These are phyloP conservation scores for Lentinula raphanica DNA, from an alignment of 768 basidiomycete species.

Conservation along the genomic window DNA sequence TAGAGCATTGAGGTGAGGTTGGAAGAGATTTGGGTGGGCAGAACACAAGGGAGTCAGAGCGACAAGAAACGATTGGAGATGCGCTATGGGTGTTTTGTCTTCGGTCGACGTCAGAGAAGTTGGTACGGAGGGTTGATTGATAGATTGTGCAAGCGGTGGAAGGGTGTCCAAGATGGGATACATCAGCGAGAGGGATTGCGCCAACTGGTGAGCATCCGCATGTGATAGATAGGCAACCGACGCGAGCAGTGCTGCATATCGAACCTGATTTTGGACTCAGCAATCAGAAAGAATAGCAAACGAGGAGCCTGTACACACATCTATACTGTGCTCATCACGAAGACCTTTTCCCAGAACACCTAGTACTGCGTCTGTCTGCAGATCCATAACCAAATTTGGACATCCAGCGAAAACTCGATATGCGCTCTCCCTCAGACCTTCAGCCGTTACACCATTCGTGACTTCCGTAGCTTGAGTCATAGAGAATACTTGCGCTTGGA, in stretches of 20 bases:
- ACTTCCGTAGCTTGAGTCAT: slow-evolving; percentile 32
- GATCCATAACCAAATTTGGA: slow-evolving; percentile 71
- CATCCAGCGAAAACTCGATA: slow-evolving; percentile 70
- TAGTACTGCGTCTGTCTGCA: slow-evolving; percentile 66
- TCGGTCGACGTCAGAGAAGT: slow-evolving; percentile 12
- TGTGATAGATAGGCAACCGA: slow-evolving; percentile 64
- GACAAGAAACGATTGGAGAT: slow-evolving; percentile 61
- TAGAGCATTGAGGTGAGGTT: slow-evolving; percentile 62
- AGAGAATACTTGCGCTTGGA: slow-evolving; percentile 65
- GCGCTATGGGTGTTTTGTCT: slow-evolving; percentile 31
- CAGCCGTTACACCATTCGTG: slow-evolving; percentile 14
- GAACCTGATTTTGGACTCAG: slow-evolving; percentile 40
- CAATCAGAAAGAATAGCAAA: background rate
- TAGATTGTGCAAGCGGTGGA: slow-evolving; percentile 42
- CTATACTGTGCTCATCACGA: slow-evolving; percentile 59
- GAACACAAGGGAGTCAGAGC: slow-evolving; percentile 68
- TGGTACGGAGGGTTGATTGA: slow-evolving; percentile 24
- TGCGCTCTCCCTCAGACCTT: slow-evolving; percentile 51
- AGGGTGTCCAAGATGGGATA: slow-evolving; percentile 74
- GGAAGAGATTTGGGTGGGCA: slow-evolving; percentile 66
- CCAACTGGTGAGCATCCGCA: slow-evolving; percentile 55
- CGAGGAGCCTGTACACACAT: slow-evolving; percentile 39
- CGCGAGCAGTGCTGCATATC: slow-evolving; percentile 66
- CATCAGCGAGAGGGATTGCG: slow-evolving; percentile 56
- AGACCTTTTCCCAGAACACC: slow-evolving; percentile 63